A percentile compares a stretch with the other conserved stretches of the same genome.
phyloP scores from a whole-genome alignment of 2,329 filamentous ascomycete species.

The Trichoderma koningiopsis region DNA sequence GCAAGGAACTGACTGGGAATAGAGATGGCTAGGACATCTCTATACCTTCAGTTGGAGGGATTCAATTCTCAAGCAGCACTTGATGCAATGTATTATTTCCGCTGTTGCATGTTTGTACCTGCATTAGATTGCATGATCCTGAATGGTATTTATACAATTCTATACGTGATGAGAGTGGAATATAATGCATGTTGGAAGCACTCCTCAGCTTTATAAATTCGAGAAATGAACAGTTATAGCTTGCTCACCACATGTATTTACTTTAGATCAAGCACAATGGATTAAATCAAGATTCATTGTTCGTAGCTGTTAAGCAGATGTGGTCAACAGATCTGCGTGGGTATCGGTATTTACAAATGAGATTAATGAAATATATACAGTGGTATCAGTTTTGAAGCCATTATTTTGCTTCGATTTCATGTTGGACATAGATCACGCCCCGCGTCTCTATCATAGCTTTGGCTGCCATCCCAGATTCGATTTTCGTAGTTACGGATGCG shows the following conservation, averaged over 20 bases:
- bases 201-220: too few species aligned
- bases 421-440: slow-evolving; percentile 7
- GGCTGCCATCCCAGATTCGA: background rate
- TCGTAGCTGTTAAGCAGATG: background rate
- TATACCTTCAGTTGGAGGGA: background rate
- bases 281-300: background rate
- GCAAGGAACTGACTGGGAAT: background rate
- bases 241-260: background rate
- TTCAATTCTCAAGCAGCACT: background rate
- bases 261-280: background rate
- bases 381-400: background rate
- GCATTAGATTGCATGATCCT: background rate
- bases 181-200: too few species aligned
- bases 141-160: background rate
- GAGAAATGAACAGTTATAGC: background rate
- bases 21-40: background rate
- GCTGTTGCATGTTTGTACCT: too few species aligned
- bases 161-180: background rate
- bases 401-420: slow-evolving; percentile 5
- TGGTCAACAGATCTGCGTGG: background rate
- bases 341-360: background rate
- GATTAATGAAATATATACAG: background rate
- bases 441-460: background rate
- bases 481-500: slow-evolving; percentile 2
- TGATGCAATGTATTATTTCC: background rate